A percentile compares a stretch with the other conserved stretches of the same genome.
Evolutionary conservation across 2,329 filamentous ascomycete species (phyloP).

Genomic region (Basipetospora chlamydospora): DNA sequence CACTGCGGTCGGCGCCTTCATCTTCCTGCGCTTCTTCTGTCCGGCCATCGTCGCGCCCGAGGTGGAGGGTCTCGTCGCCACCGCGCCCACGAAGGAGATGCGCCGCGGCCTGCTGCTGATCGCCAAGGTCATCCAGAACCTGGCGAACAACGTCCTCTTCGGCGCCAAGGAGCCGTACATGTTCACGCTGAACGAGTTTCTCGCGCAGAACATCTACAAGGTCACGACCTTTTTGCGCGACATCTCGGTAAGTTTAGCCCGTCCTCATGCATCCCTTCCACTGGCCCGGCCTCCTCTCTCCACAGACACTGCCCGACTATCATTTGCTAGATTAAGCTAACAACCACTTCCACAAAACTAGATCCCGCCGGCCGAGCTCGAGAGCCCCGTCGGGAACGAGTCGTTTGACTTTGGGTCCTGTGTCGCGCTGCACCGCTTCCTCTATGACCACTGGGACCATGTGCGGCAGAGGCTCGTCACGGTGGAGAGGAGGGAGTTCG

Average conservation of each 20-base stretch:
- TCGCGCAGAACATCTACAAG: slow-evolving; percentile 52
- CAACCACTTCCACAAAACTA: slow-evolving; percentile 8
- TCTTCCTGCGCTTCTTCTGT: slow-evolving; percentile 59
- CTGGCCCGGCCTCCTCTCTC: too few relatives aligned
- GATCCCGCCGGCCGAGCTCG: slow-evolving; percentile 33
- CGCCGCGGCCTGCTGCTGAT: slow-evolving; percentile 52
- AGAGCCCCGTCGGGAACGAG: slow-evolving; percentile 26
- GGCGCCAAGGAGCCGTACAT: slow-evolving; percentile 60
- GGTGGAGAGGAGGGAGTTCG: slow-evolving; percentile 41
- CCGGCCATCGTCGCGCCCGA: slow-evolving; percentile 59
- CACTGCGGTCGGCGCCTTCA: slow-evolving; percentile 56
- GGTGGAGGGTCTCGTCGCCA: slow-evolving; percentile 47
- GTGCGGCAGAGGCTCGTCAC: slow-evolving; percentile 49
- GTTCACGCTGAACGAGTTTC: slow-evolving; percentile 55
- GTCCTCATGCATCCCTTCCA: too few relatives aligned
- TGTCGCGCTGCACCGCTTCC: slow-evolving; percentile 51
- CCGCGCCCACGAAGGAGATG: slow-evolving; percentile 52
- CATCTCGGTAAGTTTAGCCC: slow-evolving; percentile 40
- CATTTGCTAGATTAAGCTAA: background rate
- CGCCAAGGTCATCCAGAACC: slow-evolving; percentile 56
- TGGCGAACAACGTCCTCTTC: slow-evolving; percentile 59
- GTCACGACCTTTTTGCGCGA: slow-evolving; percentile 53
- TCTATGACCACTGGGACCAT: slow-evolving; percentile 60
- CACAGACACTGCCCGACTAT: too few relatives aligned
- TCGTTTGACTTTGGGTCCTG: slow-evolving; percentile 58